phyloP scores from a whole-genome alignment of 2,329 filamentous ascomycete species.

The Fusarium lyarnte region DNA sequence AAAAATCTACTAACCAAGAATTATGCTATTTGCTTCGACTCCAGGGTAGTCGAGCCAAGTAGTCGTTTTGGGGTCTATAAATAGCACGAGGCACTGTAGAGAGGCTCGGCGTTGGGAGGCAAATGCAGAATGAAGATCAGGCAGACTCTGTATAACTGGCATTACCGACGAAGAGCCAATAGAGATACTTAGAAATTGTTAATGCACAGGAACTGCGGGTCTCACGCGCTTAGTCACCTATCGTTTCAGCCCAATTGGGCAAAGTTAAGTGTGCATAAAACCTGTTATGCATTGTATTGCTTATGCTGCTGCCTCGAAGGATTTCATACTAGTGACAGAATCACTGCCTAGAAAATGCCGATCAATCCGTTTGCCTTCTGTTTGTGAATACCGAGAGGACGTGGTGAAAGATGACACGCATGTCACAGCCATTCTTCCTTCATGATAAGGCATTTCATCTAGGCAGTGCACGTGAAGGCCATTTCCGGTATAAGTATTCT shows the following conservation, averaged over 20 bases:
- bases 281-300: background rate
- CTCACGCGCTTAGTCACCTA: background rate
- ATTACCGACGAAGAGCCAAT: background rate
- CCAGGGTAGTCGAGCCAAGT: background rate
- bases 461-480: background rate
- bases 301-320: background rate
- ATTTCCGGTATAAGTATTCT: too few relatives aligned
- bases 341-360: background rate
- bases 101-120: background rate
- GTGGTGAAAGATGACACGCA: background rate
- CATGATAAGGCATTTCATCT: background rate
- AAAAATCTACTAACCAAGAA: background rate
- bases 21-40: fast-evolving
- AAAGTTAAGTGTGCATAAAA: fast-evolving
- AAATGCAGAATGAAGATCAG: background rate
- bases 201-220: fast-evolving
- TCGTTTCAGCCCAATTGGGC: fast-evolving
- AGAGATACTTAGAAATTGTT: fast-evolving
- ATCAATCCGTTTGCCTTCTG: background rate
- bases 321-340: background rate
- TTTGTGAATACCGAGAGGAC: fast-evolving
- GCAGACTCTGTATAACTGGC: background rate
- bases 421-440: fast-evolving
- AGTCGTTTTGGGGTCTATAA: background rate
- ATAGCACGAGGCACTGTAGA: background rate